These are phyloP conservation scores for Bipolaris victoriae DNA, from an alignment of 2,329 filamentous ascomycete species.

Conservation along the genomic window DNA sequence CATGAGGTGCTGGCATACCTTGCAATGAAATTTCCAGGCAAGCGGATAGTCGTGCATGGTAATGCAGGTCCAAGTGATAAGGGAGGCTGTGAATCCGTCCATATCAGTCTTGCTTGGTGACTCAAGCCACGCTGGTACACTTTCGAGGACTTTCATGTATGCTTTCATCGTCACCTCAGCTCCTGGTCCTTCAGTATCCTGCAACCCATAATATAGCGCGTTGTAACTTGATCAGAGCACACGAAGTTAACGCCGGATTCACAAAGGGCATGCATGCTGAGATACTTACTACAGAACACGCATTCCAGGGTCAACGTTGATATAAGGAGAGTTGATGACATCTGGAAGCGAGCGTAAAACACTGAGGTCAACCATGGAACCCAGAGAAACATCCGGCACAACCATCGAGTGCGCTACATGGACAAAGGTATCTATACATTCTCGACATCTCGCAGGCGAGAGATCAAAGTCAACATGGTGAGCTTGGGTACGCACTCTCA, in stretches of 20 bases:
- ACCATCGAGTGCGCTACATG: slow-evolving; percentile 23
- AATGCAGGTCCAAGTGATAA: slow-evolving; percentile 34
- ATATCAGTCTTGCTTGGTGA: slow-evolving; percentile 18
- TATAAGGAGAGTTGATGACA: slow-evolving; percentile 35
- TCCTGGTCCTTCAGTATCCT: slow-evolving; percentile 23
- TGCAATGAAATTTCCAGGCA: slow-evolving; percentile 40
- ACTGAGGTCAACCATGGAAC: slow-evolving; percentile 19
- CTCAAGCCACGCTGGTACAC: slow-evolving; percentile 37
- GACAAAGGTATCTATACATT: slow-evolving; percentile 32
- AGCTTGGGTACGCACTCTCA: slow-evolving; percentile 28
- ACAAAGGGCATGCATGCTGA: no score
- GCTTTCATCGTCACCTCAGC: slow-evolving; percentile 23
- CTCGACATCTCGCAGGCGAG: slow-evolving; percentile 22
- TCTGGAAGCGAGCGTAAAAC: slow-evolving; percentile 30
- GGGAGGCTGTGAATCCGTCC: slow-evolving; percentile 30
- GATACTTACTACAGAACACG: slow-evolving; percentile 29
- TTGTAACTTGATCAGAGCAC: slow-evolving; percentile 19
- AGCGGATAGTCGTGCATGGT: slow-evolving; percentile 38
- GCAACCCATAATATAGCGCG: slow-evolving; percentile 34
- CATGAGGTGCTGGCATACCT: slow-evolving; percentile 34
- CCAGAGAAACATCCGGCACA: slow-evolving; percentile 26
- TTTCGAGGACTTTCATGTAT: slow-evolving; percentile 36
- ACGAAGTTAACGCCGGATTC: neutral
- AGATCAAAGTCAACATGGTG: slow-evolving; percentile 22
- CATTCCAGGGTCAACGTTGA: slow-evolving; percentile 33